phyloP scores from a whole-genome alignment of 179 eudicot species.

The Gypsophila paniculata region DNA sequence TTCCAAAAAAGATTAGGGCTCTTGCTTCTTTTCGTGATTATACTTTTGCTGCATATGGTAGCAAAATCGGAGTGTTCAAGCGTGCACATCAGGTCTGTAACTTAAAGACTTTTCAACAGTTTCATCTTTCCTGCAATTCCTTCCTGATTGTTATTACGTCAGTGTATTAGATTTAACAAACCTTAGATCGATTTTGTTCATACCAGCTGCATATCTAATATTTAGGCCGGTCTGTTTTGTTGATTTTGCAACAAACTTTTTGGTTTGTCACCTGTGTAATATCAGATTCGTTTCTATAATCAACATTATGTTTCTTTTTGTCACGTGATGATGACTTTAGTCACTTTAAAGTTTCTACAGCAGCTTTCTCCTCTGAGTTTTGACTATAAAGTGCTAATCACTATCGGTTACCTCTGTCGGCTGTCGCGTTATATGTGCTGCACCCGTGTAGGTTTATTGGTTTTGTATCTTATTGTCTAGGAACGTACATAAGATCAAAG shows the following conservation, averaged over 20 bases:
- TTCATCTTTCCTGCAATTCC: neutral
- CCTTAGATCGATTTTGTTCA: neutral
- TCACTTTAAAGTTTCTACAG: too few relatives aligned
- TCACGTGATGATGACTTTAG: neutral
- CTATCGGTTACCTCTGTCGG: neutral
- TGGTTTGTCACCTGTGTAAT: neutral
- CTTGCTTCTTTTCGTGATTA: conserved; percentile 90
- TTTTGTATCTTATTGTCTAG: neutral
- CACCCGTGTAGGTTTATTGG: neutral
- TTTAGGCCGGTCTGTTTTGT: neutral
- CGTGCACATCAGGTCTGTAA: conserved; percentile 85
- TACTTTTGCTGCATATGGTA: conserved; percentile 96
- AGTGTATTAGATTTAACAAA: neutral
- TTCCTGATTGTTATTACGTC: neutral
- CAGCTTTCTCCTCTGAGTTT: neutral
- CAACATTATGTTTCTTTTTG: neutral
- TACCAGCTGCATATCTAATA: neutral
- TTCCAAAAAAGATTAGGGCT: conserved; percentile 90
- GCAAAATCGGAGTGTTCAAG: conserved; percentile 71
- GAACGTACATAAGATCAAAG: neutral
- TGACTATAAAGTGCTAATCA: neutral
- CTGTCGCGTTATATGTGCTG: neutral
- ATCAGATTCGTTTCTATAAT: neutral
- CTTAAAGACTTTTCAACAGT: neutral
- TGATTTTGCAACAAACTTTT: neutral